phyloP scores from a whole-genome alignment of 2,329 filamentous ascomycete genomes.

The Venturia pyrina region DNA sequence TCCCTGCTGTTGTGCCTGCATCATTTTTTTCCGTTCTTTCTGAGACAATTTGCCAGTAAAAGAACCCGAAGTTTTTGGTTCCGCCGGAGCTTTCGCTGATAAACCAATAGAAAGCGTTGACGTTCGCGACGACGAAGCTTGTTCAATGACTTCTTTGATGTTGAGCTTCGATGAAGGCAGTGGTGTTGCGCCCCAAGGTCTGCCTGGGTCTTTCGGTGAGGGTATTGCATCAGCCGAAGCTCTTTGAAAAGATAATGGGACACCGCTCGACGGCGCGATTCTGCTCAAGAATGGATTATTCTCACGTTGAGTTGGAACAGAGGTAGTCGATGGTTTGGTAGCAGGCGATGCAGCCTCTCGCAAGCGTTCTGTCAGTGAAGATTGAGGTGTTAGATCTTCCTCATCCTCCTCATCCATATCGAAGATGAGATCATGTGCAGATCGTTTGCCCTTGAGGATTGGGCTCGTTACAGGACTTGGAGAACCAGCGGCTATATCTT shows the following conservation, averaged over 20 bases:
- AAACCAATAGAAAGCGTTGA: slow-evolving; percentile 45
- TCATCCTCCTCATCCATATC: slow-evolving; percentile 77
- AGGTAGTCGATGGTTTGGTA: background rate
- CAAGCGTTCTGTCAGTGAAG: background rate
- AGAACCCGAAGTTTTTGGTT: slow-evolving; percentile 25
- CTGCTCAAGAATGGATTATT: background rate
- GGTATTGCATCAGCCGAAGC: slow-evolving; percentile 13
- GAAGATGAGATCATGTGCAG: slow-evolving; percentile 73
- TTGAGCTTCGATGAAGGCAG: slow-evolving; percentile 56
- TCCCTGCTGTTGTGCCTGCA: slow-evolving; percentile 31
- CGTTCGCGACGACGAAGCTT: slow-evolving; percentile 40
- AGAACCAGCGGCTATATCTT: slow-evolving; percentile 36
- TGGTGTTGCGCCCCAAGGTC: slow-evolving; percentile 44
- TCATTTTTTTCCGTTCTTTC: slow-evolving; percentile 76
- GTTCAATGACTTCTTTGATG: slow-evolving; percentile 66
- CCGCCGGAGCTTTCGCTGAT: slow-evolving; percentile 33
- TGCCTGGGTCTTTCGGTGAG: slow-evolving; percentile 20
- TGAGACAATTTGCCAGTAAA: slow-evolving; percentile 64
- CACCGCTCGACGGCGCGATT: background rate
- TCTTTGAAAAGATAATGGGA: background rate
- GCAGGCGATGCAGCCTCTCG: background rate
- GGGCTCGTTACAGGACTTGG: slow-evolving; percentile 57
- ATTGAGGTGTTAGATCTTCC: slow-evolving; percentile 8
- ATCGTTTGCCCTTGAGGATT: slow-evolving; percentile 56
- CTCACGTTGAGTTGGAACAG: background rate